Conservation (phyloP, 176 grass and related monocot species). For the Rhynchospora pubera region DNA sequence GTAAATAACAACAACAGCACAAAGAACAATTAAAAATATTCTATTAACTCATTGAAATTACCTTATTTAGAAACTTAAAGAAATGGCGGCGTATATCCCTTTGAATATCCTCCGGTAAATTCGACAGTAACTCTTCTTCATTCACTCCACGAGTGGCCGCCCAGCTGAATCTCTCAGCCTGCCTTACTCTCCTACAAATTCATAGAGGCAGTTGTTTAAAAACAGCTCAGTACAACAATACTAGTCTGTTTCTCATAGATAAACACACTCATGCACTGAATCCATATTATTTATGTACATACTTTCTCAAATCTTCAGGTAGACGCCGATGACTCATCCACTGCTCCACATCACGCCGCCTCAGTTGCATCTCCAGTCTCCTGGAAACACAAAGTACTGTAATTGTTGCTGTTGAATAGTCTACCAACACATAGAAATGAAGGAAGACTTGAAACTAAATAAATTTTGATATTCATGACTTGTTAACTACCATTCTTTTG, state of each 20-base stretch:
- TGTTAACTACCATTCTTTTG: background rate
- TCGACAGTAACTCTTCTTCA: slow-evolving; percentile 75
- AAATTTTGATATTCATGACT: background rate
- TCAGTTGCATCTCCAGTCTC: slow-evolving; percentile 96
- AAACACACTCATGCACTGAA: background rate
- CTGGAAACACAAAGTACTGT: slow-evolving; percentile 26
- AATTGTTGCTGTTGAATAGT: background rate
- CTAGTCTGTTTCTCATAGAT: background rate
- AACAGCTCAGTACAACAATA: slow-evolving; percentile 1
- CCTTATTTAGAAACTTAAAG: slow-evolving; percentile 87
- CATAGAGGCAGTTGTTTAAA: background rate
- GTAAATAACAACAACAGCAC: background rate
- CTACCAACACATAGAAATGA: background rate
- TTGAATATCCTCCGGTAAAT: slow-evolving; percentile 98
- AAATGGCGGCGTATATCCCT: slow-evolving; percentile 86
- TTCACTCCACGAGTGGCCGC: slow-evolving; percentile 91
- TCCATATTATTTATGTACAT: slow-evolving; percentile 21
- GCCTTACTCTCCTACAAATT: slow-evolving; percentile 68
- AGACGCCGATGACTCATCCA: slow-evolving; percentile 97
- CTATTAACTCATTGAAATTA: background rate
- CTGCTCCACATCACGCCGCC: slow-evolving; percentile 87
- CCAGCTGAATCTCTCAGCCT: slow-evolving; percentile 91
- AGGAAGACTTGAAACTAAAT: background rate
- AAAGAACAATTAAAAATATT: slow-evolving; percentile 11
- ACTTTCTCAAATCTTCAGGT: slow-evolving; percentile 88